A percentile compares a stretch with the other conserved stretches of the same genome.
These are phyloP conservation scores for Metschnikowia proteae DNA, from an alignment of 805 yeast species.

Conservation along the genomic window DNA sequence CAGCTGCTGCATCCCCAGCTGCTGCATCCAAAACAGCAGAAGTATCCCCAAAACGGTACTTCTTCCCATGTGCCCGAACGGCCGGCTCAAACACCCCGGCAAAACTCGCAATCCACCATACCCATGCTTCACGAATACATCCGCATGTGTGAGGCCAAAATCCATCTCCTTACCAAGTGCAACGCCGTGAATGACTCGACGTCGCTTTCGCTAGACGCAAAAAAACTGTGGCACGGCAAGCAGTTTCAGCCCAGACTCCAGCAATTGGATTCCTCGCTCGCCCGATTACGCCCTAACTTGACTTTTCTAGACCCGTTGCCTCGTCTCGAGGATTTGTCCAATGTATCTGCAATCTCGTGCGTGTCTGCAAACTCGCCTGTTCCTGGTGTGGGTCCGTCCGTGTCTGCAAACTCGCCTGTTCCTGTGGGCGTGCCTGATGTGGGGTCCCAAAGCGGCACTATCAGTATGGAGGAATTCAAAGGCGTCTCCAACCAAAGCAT, in stretches of 20 bases:
- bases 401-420: no score
- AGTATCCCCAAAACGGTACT: no score
- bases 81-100: constrained; percentile 3
- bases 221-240: constrained; percentile 24
- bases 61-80: neutral
- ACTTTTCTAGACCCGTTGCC: constrained; percentile 16
- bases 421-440: neutral
- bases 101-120: neutral
- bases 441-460: neutral
- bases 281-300: constrained; percentile 10
- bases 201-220: constrained; percentile 36
- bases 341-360: constrained; percentile 8
- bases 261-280: constrained; percentile 16
- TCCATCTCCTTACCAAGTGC: constrained; percentile 27
- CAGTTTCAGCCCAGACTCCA: constrained; percentile 25
- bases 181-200: constrained; percentile 34
- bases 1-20: no score
- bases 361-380: no score
- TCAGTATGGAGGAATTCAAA: neutral
- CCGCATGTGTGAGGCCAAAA: constrained; percentile 25
- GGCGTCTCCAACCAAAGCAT: neutral
- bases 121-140: constrained; percentile 22
- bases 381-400: no score
- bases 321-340: constrained; percentile 8
- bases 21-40: no score